Evolutionary conservation across 2,329 filamentous ascomycete species (phyloP).

Genomic region (Penicillium janthinellum): DNA sequence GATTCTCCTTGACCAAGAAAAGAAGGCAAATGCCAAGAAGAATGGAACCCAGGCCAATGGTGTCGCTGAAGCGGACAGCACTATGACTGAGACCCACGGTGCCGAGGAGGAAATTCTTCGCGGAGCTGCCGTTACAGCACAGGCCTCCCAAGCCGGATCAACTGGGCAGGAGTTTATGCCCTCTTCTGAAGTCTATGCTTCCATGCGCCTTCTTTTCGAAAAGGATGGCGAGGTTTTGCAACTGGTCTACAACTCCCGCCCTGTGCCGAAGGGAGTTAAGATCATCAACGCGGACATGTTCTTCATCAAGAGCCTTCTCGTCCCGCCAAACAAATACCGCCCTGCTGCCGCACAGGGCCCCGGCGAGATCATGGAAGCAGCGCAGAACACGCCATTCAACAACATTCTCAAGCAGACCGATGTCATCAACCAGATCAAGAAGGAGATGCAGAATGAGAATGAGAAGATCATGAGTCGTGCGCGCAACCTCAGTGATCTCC

Average conservation of each 20-base stretch:
- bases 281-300: constrained; percentile 84
- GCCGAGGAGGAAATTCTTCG: constrained; percentile 62
- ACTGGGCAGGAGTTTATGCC: constrained; percentile 73
- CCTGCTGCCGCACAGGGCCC: constrained; percentile 82
- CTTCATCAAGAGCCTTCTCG: constrained; percentile 81
- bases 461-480: constrained; percentile 50
- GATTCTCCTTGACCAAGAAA: constrained; percentile 57
- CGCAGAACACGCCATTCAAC: constrained; percentile 87
- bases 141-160: constrained; percentile 37
- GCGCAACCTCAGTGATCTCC: constrained; percentile 72
- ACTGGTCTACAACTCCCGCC: constrained; percentile 80
- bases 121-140: constrained; percentile 45
- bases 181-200: constrained; percentile 78
- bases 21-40: constrained; percentile 39
- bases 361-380: constrained; percentile 79
- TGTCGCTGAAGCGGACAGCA: constrained; percentile 26
- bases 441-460: constrained; percentile 62
- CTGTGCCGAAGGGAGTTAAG: constrained; percentile 58
- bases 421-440: constrained; percentile 71
- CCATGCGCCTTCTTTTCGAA: constrained; percentile 77
- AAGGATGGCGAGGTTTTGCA: constrained; percentile 82
- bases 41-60: constrained; percentile 25
- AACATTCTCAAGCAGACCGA: constrained; percentile 76
- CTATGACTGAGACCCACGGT: constrained; percentile 57
- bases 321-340: constrained; percentile 89